These are phyloP conservation scores for Leonotis leonurus DNA, from an alignment of 257 asterid genomes.

Conservation along the genomic window DNA sequence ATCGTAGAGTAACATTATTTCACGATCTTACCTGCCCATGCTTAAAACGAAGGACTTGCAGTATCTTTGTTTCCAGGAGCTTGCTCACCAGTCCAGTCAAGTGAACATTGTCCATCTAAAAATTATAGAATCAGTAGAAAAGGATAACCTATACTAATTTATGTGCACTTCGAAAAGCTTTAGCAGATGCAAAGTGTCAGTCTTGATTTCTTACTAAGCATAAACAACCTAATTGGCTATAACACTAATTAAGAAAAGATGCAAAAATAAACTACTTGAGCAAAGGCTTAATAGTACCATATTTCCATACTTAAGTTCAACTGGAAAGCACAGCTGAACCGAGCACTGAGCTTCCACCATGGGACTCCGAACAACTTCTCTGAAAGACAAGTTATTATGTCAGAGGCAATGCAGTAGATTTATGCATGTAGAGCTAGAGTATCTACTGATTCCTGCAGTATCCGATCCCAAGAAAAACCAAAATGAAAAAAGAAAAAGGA, in stretches of 20 bases:
- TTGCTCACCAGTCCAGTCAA: conserved; percentile 84
- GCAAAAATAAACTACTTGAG: background rate
- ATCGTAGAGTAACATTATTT: conserved; percentile 1
- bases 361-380: conserved; percentile 89
- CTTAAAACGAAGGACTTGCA: conserved; percentile 89
- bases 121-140: conserved; percentile 15
- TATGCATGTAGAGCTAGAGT: background rate
- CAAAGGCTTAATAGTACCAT: conserved; percentile 39
- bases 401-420: conserved; percentile 2
- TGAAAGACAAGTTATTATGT: conserved; percentile 31
- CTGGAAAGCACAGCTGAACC: conserved; percentile 91
- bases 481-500: background rate
- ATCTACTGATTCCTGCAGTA: background rate
- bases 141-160: background rate
- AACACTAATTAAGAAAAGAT: background rate
- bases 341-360: conserved; percentile 99
- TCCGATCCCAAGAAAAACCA: background rate
- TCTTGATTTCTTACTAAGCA: conserved; percentile 3
- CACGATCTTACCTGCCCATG: conserved; percentile 63
- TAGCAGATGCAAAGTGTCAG: background rate
- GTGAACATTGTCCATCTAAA: conserved; percentile 84
- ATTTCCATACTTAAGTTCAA: conserved; percentile 69
- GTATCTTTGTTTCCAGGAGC: conserved; percentile 86
- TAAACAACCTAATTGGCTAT: background rate
- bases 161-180: background rate